Evolutionary conservation across 2,329 filamentous ascomycete species (phyloP).

Genomic region (Raffaelea deltoideospora): DNA sequence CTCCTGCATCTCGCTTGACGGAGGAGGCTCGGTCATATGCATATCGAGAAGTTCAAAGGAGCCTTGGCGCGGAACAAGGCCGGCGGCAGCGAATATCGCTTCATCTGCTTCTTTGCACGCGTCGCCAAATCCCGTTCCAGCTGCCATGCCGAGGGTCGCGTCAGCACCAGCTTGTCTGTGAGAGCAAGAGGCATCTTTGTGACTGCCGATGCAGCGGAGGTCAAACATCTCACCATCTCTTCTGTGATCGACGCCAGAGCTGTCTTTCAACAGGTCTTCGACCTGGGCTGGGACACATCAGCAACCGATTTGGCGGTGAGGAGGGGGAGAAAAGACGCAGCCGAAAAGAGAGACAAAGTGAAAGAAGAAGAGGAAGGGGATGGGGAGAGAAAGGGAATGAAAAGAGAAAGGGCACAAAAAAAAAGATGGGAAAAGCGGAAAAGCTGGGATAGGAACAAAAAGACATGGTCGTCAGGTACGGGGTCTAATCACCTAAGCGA

Average conservation of each 20-base stretch:
- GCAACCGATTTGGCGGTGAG: neutral
- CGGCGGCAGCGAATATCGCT: too few species aligned
- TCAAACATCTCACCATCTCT: neutral
- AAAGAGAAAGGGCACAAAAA: neutral
- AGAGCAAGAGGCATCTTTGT: neutral
- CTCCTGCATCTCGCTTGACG: conserved; percentile 64
- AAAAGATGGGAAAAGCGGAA: neutral
- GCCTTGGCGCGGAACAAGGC: too few species aligned
- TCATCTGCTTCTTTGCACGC: too few species aligned
- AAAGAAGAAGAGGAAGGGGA: too few species aligned
- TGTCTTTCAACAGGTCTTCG: conserved; percentile 61
- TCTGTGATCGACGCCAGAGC: conserved; percentile 17
- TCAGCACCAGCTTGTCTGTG: too few species aligned
- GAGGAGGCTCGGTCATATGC: conserved; percentile 68
- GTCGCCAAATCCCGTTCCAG: too few species aligned
- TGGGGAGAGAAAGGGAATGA: too few species aligned
- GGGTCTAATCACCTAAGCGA: conserved; percentile 54
- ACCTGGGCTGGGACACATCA: conserved; percentile 49
- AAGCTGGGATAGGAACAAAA: neutral
- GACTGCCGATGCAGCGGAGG: too few species aligned
- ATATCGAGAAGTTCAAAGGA: conserved; percentile 58
- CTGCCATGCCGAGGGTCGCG: too few species aligned
- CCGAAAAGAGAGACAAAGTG: neutral
- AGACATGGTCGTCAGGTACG: neutral
- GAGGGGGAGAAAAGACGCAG: neutral